Conservation (phyloP, 805 yeast species). For the Candida dajiaensis region DNA sequence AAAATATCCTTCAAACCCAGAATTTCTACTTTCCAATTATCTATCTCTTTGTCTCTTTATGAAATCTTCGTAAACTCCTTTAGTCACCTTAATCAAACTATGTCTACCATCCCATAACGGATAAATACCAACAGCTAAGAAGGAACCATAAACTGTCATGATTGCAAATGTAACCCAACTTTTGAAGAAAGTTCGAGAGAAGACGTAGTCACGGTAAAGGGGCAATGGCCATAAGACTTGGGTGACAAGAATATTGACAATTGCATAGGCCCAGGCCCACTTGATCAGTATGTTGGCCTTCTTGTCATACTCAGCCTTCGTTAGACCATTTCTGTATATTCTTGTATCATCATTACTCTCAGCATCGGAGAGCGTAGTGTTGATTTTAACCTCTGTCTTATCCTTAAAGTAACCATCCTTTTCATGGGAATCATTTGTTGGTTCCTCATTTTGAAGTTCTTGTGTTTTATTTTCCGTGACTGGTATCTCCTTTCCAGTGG, state of each 20-base stretch:
- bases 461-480: too few species aligned
- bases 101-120: slow-evolving; percentile 33
- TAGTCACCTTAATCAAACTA: slow-evolving; percentile 21
- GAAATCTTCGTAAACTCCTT: slow-evolving; percentile 28
- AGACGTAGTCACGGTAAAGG: slow-evolving; percentile 36
- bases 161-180: slow-evolving; percentile 34
- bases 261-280: slow-evolving; percentile 25
- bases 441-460: not conserved
- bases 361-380: not conserved
- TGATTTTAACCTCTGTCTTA: not conserved
- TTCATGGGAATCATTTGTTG: not conserved
- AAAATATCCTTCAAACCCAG: not conserved
- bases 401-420: not conserved
- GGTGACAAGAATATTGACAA: slow-evolving; percentile 12
- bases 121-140: slow-evolving; percentile 28
- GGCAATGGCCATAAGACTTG: slow-evolving; percentile 34
- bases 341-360: not conserved
- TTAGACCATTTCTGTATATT: slow-evolving; percentile 1
- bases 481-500: not conserved
- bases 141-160: slow-evolving; percentile 34
- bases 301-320: slow-evolving; percentile 3
- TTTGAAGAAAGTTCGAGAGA: slow-evolving; percentile 30
- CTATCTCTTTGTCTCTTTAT: not conserved
- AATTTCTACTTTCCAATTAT: not conserved
- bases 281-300: slow-evolving; percentile 17